Conservation (phyloP, 2,329 filamentous ascomycete genomes). For the Fusarium sp. region DNA sequence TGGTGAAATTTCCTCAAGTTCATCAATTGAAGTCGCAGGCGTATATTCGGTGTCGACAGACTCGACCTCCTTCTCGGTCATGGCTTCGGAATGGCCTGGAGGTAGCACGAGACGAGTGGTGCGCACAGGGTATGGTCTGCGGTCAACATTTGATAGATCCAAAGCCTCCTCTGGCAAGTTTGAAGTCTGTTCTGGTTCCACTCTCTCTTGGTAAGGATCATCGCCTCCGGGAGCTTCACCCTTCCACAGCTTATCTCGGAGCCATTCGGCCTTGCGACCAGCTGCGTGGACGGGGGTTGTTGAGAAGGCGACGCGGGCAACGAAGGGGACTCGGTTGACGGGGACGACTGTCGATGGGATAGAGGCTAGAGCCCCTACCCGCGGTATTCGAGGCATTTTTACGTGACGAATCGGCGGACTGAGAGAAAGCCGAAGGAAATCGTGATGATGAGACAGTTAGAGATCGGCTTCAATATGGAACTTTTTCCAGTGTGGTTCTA, state of each 20-base stretch:
- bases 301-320: constrained; percentile 44
- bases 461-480: constrained; percentile 33
- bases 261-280: constrained; percentile 48
- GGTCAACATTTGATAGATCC: constrained; percentile 32
- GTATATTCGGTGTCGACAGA: constrained; percentile 51
- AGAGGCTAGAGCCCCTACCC: constrained; percentile 47
- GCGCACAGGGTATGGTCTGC: constrained; percentile 39
- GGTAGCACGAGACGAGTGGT: constrained; percentile 46
- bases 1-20: constrained; percentile 57
- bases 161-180: constrained; percentile 46
- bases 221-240: constrained; percentile 49
- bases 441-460: constrained; percentile 10
- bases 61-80: constrained; percentile 44
- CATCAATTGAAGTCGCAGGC: constrained; percentile 56
- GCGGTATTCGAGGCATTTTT: constrained; percentile 55
- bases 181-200: constrained; percentile 39
- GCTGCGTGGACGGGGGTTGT: constrained; percentile 40
- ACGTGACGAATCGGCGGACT: neutral
- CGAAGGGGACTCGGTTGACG: constrained; percentile 40
- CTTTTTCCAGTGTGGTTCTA: constrained; percentile 39
- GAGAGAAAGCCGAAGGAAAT: constrained; percentile 18
- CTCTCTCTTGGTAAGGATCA: constrained; percentile 50
- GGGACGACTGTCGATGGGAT: constrained; percentile 40
- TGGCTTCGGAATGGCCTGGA: constrained; percentile 45
- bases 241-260: constrained; percentile 53